phyloP scores from a whole-genome alignment of 169 alveolate species.

The Eimeria tenella region DNA sequence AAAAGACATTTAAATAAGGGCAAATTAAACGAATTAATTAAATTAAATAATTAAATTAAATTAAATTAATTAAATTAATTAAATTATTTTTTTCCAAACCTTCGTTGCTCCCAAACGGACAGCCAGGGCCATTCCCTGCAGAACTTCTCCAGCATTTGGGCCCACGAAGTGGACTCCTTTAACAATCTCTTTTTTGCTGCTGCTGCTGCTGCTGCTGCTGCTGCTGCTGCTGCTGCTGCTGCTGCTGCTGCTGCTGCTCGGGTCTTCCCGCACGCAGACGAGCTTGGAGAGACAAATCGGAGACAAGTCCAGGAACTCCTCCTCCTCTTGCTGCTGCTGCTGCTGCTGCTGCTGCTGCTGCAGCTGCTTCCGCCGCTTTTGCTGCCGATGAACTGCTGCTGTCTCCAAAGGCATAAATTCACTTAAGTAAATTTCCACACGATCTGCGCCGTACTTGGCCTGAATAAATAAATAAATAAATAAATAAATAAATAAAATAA shows the following conservation, averaged over 20 bases:
- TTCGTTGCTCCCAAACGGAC: conserved; percentile 95
- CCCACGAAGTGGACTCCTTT: conserved; percentile 98
- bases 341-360: too few species aligned
- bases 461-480: background rate
- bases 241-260: conserved; percentile 89
- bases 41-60: background rate
- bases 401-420: conserved; percentile 94
- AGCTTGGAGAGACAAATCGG: conserved; percentile 95
- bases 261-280: too few species aligned
- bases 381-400: conserved; percentile 89
- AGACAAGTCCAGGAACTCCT: conserved; percentile 87
- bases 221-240: too few species aligned
- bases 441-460: conserved; percentile 83
- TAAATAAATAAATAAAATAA: background rate
- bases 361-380: too few species aligned
- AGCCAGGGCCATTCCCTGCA: conserved; percentile 97
- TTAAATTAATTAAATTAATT: background rate
- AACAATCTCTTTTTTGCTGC: conserved; percentile 82
- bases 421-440: conserved; percentile 92
- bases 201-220: conserved; percentile 87
- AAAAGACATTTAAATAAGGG: too few species aligned
- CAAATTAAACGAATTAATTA: too few species aligned
- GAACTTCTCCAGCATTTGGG: conserved; percentile 99
- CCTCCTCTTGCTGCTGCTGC: background rate
- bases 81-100: conserved; percentile 38